Base-by-base conservation (phyloP, 2,329 filamentous ascomycete genomes). In the Penicillium paneum region DNA sequence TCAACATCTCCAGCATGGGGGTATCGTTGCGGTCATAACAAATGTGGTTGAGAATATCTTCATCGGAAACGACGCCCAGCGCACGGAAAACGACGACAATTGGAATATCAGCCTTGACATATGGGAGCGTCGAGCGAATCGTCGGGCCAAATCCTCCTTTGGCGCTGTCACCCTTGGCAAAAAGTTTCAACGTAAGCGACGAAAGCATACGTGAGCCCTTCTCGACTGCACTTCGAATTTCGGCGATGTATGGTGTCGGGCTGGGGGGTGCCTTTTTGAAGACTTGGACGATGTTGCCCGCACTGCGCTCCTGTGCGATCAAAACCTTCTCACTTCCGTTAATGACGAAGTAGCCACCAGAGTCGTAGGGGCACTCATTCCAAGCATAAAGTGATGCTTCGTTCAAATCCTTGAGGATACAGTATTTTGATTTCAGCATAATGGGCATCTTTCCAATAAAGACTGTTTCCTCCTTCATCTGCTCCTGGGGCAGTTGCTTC, bases 281-380 rank as follows among this genome's bases (percentile, higher is more conserved):
- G 28, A 99, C 93, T 76, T 99, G 94, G 5, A 99, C 94, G 55
- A 97, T 99, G 70, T 99, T 99, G 69, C 93, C 94, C 38, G 94
- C 94, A 71, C 92, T 97, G 59, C 94, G 89, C 75, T 99, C 94
- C 73, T 99, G 94, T 1, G 94, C 94, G 67, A 99, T 99, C 64
- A 99, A 78, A 21, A 99, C 94, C 81, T 99, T 99, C 72, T 99
- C 94, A 74, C 90, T 96, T 40, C 94, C 94, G 77, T 99, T 99
- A 81, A 99, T 99, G 67, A 99, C 91, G 70, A 99, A 99, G 76
- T 99, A 99, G 62, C 94, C 94, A 64, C 94, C 94, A 70, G 97
- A 94, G 69, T 99, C 94, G 73, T 97, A 99, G 0, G 94, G 94
- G 64, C 94, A 99, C 76, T 99, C 94, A 70, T 96, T 96, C 74